Conservation (phyloP, 371 early-diverging fungal species). For the Syncephalis fuscata region DNA sequence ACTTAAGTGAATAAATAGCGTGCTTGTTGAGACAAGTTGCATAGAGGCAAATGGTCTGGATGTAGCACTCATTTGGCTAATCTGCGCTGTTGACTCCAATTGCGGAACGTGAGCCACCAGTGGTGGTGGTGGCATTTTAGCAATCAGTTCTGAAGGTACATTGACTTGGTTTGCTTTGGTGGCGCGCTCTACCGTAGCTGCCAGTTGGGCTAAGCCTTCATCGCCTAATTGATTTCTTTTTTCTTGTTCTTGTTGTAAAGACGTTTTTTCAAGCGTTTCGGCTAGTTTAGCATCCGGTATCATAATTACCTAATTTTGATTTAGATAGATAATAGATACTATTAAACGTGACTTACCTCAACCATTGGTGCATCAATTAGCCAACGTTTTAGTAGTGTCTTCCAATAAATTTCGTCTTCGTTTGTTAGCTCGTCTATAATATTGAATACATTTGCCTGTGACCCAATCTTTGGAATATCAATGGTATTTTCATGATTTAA, state of each 20-base stretch:
- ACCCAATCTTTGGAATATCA: slow-evolving; percentile 15
- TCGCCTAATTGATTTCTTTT: slow-evolving; percentile 22
- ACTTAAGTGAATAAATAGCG: slow-evolving; percentile 30
- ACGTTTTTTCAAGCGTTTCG: slow-evolving; percentile 19
- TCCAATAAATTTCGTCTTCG: slow-evolving; percentile 37
- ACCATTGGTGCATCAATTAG: slow-evolving; percentile 28
- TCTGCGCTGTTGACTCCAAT: slow-evolving; percentile 10
- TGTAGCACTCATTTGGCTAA: not conserved
- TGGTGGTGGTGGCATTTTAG: slow-evolving; percentile 32
- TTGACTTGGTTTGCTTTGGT: slow-evolving; percentile 34
- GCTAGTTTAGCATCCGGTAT: slow-evolving; percentile 32
- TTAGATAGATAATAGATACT: no score
- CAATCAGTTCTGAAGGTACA: slow-evolving; percentile 23
- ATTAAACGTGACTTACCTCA: slow-evolving; percentile 18
- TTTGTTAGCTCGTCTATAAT: slow-evolving; percentile 26
- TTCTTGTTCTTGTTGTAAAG: slow-evolving; percentile 11
- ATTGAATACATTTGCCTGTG: slow-evolving; percentile 21
- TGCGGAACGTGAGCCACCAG: slow-evolving; percentile 22
- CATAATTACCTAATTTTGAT: slow-evolving; percentile 10
- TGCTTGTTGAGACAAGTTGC: slow-evolving; percentile 38
- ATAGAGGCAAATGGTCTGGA: slow-evolving; percentile 18
- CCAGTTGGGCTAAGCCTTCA: slow-evolving; percentile 25
- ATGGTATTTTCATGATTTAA: slow-evolving; percentile 8
- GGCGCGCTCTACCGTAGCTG: slow-evolving; percentile 23
- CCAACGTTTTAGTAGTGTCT: slow-evolving; percentile 28